These are phyloP conservation scores for Tetrapisispora pingtungensis DNA, from an alignment of 805 yeast species.

Conservation along the genomic window DNA sequence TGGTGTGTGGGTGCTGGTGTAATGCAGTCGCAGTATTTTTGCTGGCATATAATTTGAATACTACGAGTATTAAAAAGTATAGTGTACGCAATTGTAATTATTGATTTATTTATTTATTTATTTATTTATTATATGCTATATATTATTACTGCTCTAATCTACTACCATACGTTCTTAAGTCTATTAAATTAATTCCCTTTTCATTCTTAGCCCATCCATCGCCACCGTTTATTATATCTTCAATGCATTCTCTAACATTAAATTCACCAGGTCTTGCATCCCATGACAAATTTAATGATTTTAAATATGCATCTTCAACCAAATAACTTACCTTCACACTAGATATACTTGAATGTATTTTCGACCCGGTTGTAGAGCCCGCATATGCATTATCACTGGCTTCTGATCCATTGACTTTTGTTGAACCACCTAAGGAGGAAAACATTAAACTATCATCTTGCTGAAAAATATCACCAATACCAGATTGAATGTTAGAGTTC, in stretches of 20 bases:
- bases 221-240: constrained; percentile 65
- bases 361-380: background rate
- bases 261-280: constrained; percentile 46
- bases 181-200: constrained; percentile 27
- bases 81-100: no score
- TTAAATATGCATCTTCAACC: constrained; percentile 40
- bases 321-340: constrained; percentile 37
- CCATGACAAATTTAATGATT: constrained; percentile 53
- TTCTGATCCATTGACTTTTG: background rate
- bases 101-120: no score
- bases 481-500: background rate
- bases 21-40: no score
- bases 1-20: no score
- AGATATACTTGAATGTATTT: constrained; percentile 16
- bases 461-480: background rate
- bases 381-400: background rate
- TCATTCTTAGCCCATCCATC: constrained; percentile 50
- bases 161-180: constrained; percentile 7
- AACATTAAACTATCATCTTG: background rate
- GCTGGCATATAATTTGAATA: no score
- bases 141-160: background rate
- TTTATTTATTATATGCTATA: background rate
- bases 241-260: constrained; percentile 61
- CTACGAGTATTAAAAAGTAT: no score
- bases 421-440: background rate